Percentiles rank a stretch among this genome's conserved stretches.
Evolutionary conservation across 495 filamentous ascomycete species (phyloP).

Genomic region (Cudoniella acicularis): DNA sequence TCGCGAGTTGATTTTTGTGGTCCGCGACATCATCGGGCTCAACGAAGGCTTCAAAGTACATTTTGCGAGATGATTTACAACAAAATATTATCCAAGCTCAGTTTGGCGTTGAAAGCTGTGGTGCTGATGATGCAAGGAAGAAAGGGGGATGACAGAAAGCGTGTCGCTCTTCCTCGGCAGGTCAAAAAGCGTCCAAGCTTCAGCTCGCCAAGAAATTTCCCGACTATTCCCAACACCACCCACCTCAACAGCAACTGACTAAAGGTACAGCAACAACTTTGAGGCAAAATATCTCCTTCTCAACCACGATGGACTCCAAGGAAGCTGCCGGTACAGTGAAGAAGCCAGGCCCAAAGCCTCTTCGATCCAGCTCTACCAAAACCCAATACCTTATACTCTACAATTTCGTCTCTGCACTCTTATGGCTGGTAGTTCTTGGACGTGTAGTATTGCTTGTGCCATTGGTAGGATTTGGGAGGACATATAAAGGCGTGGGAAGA

Average conservation of each 20-base stretch:
- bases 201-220: background rate
- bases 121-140: background rate
- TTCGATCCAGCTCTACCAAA: conserved; percentile 30
- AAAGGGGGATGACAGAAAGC: too few species aligned
- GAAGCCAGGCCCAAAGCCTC: conserved; percentile 24
- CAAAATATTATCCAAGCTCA: too few species aligned
- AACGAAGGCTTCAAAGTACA: too few species aligned
- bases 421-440: conserved; percentile 71
- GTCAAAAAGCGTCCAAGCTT: background rate
- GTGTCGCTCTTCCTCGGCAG: too few species aligned
- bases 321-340: background rate
- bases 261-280: too few species aligned
- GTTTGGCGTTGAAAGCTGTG: too few species aligned
- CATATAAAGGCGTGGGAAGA: conserved; percentile 52
- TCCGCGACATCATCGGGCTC: too few species aligned
- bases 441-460: conserved; percentile 43
- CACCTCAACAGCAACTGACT: background rate
- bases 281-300: too few species aligned
- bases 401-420: conserved; percentile 68
- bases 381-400: conserved; percentile 75
- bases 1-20: too few species aligned
- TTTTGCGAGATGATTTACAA: too few species aligned
- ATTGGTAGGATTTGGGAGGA: conserved; percentile 45
- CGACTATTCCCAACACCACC: too few species aligned
- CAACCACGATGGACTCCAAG: conserved; percentile 1